phyloP scores from a whole-genome alignment of 805 yeast genomes.

The Zygosaccharomyces bisporus region DNA sequence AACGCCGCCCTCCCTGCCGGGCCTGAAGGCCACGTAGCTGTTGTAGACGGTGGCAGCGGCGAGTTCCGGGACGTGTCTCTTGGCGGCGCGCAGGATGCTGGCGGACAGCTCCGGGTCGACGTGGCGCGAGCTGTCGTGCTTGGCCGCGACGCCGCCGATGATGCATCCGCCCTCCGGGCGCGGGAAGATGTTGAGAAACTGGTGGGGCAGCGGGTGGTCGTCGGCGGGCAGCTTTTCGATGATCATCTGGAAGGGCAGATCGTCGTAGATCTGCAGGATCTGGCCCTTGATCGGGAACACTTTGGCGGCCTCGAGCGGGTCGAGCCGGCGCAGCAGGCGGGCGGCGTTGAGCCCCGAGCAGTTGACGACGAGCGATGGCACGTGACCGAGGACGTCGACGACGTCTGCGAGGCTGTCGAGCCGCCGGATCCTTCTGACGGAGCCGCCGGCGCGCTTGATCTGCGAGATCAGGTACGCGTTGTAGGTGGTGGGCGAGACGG shows the following conservation, averaged over 20 bases:
- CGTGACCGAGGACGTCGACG: slow-evolving; percentile 33
- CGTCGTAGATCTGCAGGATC: slow-evolving; percentile 49
- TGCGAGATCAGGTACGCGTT: slow-evolving; percentile 49
- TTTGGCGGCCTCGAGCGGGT: slow-evolving; percentile 40
- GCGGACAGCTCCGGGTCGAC: slow-evolving; percentile 45
- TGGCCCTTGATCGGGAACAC: slow-evolving; percentile 60
- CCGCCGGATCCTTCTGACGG: slow-evolving; percentile 40
- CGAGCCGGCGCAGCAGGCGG: slow-evolving; percentile 32
- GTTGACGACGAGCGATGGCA: slow-evolving; percentile 52
- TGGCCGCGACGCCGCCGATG: slow-evolving; percentile 50
- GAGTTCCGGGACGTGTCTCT: slow-evolving; percentile 28
- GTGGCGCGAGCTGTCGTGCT: slow-evolving; percentile 33
- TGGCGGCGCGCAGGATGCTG: slow-evolving; percentile 47
- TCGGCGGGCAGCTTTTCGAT: slow-evolving; percentile 27
- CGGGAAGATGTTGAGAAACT: slow-evolving; percentile 60
- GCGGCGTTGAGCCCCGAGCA: slow-evolving; percentile 52
- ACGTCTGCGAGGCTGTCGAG: slow-evolving; percentile 49
- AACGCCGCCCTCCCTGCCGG: slow-evolving; percentile 59
- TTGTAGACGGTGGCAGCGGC: slow-evolving; percentile 19
- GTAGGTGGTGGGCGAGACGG: slow-evolving; percentile 57
- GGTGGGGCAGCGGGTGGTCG: slow-evolving; percentile 29
- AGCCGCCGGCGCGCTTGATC: slow-evolving; percentile 46
- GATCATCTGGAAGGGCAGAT: slow-evolving; percentile 36
- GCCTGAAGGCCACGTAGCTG: slow-evolving; percentile 51
- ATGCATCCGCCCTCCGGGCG: slow-evolving; percentile 70